These are phyloP conservation scores for Lachancea sp. DNA, from an alignment of 805 yeast genomes.

Conservation along the genomic window DNA sequence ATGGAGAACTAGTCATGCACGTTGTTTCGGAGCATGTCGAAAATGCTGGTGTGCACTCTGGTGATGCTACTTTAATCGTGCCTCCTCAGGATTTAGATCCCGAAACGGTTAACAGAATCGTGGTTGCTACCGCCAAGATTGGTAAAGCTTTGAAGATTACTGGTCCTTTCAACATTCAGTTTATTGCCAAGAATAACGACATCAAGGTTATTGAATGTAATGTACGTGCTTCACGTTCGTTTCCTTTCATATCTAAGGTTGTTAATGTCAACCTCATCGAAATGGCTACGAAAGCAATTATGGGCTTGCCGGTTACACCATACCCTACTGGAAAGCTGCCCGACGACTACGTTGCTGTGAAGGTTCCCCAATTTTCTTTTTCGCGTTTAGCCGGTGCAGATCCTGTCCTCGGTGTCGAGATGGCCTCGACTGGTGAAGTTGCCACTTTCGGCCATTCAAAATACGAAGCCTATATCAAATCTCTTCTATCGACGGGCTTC, in stretches of 20 bases:
- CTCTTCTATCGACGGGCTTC: conserved; percentile 92
- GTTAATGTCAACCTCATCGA: conserved; percentile 94
- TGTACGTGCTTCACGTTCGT: conserved; percentile 98
- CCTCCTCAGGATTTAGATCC: conserved; percentile 95
- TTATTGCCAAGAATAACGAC: conserved; percentile 90
- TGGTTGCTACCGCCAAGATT: conserved; percentile 91
- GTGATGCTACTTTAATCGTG: conserved; percentile 95
- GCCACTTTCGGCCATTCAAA: conserved; percentile 95
- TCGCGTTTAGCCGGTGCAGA: conserved; percentile 96
- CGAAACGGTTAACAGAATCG: conserved; percentile 86
- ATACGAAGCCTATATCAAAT: conserved; percentile 94
- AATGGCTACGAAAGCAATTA: conserved; percentile 93
- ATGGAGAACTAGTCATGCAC: conserved; percentile 92
- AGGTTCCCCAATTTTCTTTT: conserved; percentile 97
- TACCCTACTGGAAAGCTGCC: conserved; percentile 88
- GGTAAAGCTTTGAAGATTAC: conserved; percentile 92
- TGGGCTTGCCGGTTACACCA: conserved; percentile 80
- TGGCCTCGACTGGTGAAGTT: conserved; percentile 99
- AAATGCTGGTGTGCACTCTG: conserved; percentile 99
- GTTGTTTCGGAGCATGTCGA: conserved; percentile 98
- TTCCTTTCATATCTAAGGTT: conserved; percentile 97
- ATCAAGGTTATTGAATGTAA: conserved; percentile 98
- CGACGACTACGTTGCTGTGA: conserved; percentile 89
- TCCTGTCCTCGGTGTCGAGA: conserved; percentile 95
- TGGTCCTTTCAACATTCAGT: conserved; percentile 96